phyloP scores from a whole-genome alignment of 495 filamentous ascomycete species.

The Polyplosphaeria fusca region DNA sequence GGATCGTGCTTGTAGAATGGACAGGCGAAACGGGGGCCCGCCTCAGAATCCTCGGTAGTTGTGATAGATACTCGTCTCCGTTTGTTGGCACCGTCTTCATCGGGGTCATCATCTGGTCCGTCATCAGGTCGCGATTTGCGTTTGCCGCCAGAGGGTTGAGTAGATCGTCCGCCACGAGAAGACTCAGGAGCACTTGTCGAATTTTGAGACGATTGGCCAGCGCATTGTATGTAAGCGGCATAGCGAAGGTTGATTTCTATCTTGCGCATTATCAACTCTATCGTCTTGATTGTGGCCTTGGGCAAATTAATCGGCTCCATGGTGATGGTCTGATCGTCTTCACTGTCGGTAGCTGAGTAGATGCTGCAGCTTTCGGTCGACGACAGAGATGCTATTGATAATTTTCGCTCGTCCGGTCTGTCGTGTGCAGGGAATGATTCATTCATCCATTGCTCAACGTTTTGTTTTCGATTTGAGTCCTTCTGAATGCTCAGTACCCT shows the following conservation, averaged over 20 bases:
- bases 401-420: slow-evolving; percentile 15
- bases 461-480: neutral
- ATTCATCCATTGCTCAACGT: slow-evolving; percentile 15
- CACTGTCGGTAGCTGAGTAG: slow-evolving; percentile 16
- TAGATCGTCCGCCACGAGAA: slow-evolving; percentile 1
- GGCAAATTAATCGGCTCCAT: neutral
- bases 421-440: slow-evolving; percentile 6
- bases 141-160: slow-evolving; percentile 12
- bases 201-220: slow-evolving; percentile 7
- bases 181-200: neutral
- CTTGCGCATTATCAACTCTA: slow-evolving; percentile 24
- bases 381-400: slow-evolving; percentile 16
- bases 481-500: neutral
- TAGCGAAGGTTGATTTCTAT: slow-evolving; percentile 23
- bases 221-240: slow-evolving; percentile 20
- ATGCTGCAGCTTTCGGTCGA: slow-evolving; percentile 10
- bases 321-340: slow-evolving; percentile 5
- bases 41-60: slow-evolving; percentile 24
- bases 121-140: slow-evolving; percentile 6
- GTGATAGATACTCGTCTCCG: slow-evolving; percentile 15
- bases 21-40: slow-evolving; percentile 19
- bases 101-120: slow-evolving; percentile 3
- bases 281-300: slow-evolving; percentile 16
- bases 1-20: slow-evolving; percentile 29
- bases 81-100: slow-evolving; percentile 19